Percentiles rank a stretch among this genome's conserved stretches.
phyloP scores from a whole-genome alignment of 495 filamentous ascomycete species.

The Hamigera avellanea region DNA sequence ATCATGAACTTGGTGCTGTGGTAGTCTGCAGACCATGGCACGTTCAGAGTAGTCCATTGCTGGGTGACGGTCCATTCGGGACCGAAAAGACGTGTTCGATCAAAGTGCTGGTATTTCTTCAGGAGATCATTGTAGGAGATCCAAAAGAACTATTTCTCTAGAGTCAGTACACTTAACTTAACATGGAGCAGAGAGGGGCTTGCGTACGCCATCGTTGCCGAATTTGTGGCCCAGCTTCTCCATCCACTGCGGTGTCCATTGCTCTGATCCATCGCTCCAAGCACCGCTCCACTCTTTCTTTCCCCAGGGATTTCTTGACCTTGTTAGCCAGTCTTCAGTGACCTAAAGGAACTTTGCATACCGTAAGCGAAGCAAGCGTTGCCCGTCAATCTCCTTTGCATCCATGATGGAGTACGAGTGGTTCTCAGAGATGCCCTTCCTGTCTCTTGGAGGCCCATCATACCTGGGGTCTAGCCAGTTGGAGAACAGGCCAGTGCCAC shows the following conservation, averaged over 20 bases:
- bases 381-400: conserved; percentile 62
- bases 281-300: conserved; percentile 69
- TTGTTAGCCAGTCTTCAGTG: no score
- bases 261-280: conserved; percentile 82
- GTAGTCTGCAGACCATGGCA: conserved; percentile 81
- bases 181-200: no score
- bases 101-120: conserved; percentile 69
- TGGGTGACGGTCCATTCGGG: conserved; percentile 70
- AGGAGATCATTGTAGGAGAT: conserved; percentile 73
- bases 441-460: conserved; percentile 27
- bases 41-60: conserved; percentile 73
- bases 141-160: conserved; percentile 43
- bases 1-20: conserved; percentile 73
- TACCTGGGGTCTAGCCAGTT: conserved; percentile 37
- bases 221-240: conserved; percentile 66
- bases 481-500: conserved; percentile 54
- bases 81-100: conserved; percentile 84
- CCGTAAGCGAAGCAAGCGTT: conserved; percentile 63
- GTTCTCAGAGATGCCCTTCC: conserved; percentile 67
- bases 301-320: conserved; percentile 72
- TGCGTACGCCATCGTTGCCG: conserved; percentile 66
- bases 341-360: conserved; percentile 6
- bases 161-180: no score
- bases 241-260: conserved; percentile 90
- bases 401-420: conserved; percentile 89